phyloP scores from a whole-genome alignment of 2,329 filamentous ascomycete species.

The Apiospora pterosperma region DNA sequence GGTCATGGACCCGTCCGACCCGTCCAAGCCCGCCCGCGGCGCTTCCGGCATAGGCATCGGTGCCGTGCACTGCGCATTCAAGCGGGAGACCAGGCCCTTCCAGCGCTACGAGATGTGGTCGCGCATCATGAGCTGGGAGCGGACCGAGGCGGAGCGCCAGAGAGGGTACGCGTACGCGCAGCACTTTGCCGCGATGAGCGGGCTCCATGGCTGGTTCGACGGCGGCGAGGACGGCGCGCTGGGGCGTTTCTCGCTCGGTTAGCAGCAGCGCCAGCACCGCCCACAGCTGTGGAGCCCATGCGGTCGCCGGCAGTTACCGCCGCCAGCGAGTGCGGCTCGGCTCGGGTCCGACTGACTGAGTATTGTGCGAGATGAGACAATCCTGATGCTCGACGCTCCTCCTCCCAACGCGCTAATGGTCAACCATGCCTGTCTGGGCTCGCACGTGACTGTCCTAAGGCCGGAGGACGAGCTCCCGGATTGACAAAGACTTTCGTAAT shows the following conservation, averaged over 20 bases:
- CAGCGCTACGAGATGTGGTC: constrained; percentile 6
- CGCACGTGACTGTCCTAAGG: too few relatives aligned
- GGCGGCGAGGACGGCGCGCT: not conserved
- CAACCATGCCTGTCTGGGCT: too few relatives aligned
- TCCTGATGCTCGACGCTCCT: too few relatives aligned
- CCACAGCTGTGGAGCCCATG: too few relatives aligned
- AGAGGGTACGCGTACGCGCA: not conserved
- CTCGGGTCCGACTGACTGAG: too few relatives aligned
- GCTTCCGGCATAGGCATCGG: not conserved
- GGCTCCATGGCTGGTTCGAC: not conserved
- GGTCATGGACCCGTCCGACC: not conserved
- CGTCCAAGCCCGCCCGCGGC: not conserved
- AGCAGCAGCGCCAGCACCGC: too few relatives aligned
- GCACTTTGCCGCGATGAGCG: not conserved
- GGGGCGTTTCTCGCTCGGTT: not conserved
- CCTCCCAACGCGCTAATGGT: too few relatives aligned
- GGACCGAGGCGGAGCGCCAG: not conserved
- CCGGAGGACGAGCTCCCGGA: too few relatives aligned
- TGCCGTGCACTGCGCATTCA: constrained; percentile 2
- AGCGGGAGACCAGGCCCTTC: constrained; percentile 1
- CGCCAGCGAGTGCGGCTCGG: too few relatives aligned
- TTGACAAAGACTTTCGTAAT: too few relatives aligned
- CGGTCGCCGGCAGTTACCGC: too few relatives aligned
- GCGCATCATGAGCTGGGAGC: not conserved
- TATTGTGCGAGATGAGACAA: too few relatives aligned